phyloP scores from a whole-genome alignment of 2,329 filamentous ascomycete species.

The Talaromyces sp. region DNA sequence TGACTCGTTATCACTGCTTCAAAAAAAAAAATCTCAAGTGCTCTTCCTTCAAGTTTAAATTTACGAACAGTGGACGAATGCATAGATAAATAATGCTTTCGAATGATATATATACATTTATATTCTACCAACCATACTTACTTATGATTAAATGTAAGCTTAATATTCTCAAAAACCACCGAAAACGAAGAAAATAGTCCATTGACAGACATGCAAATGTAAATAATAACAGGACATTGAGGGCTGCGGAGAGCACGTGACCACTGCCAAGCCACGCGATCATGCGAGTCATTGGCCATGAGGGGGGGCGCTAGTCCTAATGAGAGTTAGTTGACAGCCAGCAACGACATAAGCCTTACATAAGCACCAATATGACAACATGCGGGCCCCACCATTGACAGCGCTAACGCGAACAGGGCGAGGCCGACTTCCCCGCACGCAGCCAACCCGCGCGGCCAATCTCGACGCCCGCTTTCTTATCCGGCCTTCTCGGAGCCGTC shows the following conservation, averaged over 20 bases:
- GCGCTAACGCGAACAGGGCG: neutral
- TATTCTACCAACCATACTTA: no score
- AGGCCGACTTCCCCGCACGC: slow-evolving; percentile 9
- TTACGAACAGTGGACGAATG: no score
- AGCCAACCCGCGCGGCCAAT: slow-evolving; percentile 2
- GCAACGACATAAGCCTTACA: no score
- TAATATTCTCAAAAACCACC: no score
- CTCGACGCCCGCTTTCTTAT: slow-evolving; percentile 1
- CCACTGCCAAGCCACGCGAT: neutral
- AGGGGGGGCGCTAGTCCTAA: neutral
- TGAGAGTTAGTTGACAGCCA: no score
- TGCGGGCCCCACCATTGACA: neutral
- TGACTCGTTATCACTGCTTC: no score
- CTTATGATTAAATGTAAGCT: no score
- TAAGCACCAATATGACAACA: neutral
- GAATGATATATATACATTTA: no score
- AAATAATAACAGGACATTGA: neutral
- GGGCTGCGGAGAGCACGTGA: neutral
- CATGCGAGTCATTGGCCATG: neutral
- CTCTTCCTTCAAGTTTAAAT: no score
- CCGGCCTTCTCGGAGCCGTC: slow-evolving; percentile 1
- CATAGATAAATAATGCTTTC: no score
- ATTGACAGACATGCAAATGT: neutral
- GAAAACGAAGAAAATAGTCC: no score
- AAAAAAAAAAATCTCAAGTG: no score